Conservation (phyloP, 345 rosid genomes). For the Gynandropsis gynandra region DNA sequence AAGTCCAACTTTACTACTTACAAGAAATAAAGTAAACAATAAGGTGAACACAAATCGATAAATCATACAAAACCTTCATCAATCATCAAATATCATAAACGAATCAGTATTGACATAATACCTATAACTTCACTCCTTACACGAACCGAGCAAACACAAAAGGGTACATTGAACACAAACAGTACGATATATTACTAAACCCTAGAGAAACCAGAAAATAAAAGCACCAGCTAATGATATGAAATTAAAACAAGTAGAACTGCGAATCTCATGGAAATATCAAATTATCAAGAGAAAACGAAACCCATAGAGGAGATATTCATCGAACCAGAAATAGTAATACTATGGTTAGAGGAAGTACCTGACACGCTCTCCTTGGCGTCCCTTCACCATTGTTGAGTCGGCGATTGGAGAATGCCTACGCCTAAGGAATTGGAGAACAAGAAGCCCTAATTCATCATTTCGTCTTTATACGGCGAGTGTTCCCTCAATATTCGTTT, state of each 20-base stretch:
- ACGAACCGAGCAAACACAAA: neutral
- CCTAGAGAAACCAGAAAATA: neutral
- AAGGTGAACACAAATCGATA: too few relatives aligned
- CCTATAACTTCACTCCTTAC: neutral
- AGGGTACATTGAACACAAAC: neutral
- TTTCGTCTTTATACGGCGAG: constrained; percentile 6
- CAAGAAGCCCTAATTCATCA: neutral
- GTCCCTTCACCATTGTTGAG: constrained; percentile 59
- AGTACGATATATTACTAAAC: constrained; percentile 27
- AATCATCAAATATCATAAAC: too few relatives aligned
- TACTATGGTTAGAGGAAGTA: constrained; percentile 4
- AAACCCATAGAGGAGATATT: neutral
- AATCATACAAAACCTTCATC: too few relatives aligned
- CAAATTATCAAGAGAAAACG: neutral
- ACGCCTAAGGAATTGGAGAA: constrained; percentile 15
- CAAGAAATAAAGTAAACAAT: too few relatives aligned
- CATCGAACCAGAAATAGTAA: neutral
- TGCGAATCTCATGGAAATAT: constrained; percentile 13
- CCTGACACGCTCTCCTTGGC: constrained; percentile 74
- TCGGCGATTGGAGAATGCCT: constrained; percentile 11
- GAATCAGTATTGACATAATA: too few relatives aligned
- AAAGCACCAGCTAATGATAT: neutral
- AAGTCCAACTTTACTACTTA: neutral
- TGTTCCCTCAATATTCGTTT: too few relatives aligned
- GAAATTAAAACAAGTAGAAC: constrained; percentile 22